These are phyloP conservation scores for Trichoderma sp. DNA, from an alignment of 2,329 filamentous ascomycete genomes.

Conservation along the genomic window DNA sequence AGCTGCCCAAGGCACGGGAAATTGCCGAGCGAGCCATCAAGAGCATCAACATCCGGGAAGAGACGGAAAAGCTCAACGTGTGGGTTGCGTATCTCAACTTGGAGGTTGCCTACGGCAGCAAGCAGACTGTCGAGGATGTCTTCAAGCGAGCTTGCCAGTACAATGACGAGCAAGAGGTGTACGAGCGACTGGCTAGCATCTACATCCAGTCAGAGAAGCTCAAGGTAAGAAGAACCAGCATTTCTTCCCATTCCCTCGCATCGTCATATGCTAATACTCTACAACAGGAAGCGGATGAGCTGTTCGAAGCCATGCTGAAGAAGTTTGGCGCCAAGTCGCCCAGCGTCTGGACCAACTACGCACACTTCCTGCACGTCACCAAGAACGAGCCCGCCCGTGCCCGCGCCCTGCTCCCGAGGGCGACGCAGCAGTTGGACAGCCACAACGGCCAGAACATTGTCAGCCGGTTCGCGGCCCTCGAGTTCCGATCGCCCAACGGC, in stretches of 20 bases:
- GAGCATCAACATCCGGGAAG: conserved; percentile 88
- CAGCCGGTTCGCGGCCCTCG: conserved; percentile 85
- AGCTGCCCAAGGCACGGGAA: conserved; percentile 83
- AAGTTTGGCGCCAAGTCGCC: conserved; percentile 83
- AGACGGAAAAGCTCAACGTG: conserved; percentile 89
- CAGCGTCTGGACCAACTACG: conserved; percentile 91
- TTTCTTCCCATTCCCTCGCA: no score
- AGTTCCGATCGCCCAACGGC: conserved; percentile 82
- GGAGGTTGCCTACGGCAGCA: conserved; percentile 85
- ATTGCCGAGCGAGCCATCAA: conserved; percentile 88
- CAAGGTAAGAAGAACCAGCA: conserved; percentile 59
- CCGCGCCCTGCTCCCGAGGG: conserved; percentile 77
- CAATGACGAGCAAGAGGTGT: conserved; percentile 87
- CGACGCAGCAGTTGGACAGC: conserved; percentile 76
- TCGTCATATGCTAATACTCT: not conserved
- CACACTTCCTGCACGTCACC: conserved; percentile 83
- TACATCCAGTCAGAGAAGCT: conserved; percentile 90
- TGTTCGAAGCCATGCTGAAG: conserved; percentile 85
- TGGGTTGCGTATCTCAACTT: conserved; percentile 95
- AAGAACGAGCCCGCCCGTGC: conserved; percentile 70
- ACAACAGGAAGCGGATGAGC: conserved; percentile 76
- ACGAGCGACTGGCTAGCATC: conserved; percentile 87
- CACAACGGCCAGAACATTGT: conserved; percentile 69
- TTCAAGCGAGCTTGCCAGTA: conserved; percentile 94
- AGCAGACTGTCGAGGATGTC: conserved; percentile 78